phyloP scores from a whole-genome alignment of 2,329 filamentous ascomycete species.

The Cladophialophora carrionii region DNA sequence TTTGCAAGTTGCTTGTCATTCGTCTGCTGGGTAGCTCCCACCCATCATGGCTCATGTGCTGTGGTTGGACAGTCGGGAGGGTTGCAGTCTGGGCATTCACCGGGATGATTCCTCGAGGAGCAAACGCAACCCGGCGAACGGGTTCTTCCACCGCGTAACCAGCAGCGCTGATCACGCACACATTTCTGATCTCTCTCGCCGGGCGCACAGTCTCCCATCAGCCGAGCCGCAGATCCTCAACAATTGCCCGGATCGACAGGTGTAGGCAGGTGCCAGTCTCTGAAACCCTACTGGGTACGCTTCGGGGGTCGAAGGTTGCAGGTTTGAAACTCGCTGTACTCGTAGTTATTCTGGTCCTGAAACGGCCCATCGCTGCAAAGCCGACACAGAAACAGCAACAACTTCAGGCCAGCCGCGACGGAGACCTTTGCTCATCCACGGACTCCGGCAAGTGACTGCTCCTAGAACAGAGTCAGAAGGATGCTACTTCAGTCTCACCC shows the following conservation, averaged over 20 bases:
- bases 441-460: background rate
- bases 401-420: conserved; percentile 3
- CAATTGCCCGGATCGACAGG: conserved; percentile 3
- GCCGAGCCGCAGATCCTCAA: background rate
- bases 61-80: background rate
- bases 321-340: background rate
- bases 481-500: background rate
- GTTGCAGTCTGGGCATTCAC: background rate
- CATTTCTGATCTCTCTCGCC: background rate
- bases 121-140: background rate
- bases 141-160: background rate
- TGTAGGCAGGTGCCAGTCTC: background rate
- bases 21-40: background rate
- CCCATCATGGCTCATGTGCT: background rate
- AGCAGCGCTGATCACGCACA: background rate
- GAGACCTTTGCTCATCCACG: background rate
- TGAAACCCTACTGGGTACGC: background rate
- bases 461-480: background rate
- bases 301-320: too few species aligned
- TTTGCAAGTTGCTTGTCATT: background rate
- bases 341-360: conserved; percentile 1
- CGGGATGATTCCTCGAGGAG: background rate
- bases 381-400: conserved; percentile 19
- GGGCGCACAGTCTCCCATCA: conserved; percentile 9
- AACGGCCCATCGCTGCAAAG: conserved; percentile 5